phyloP scores from a whole-genome alignment of 139 green algal species.

The Chlamydomonas incerta region DNA sequence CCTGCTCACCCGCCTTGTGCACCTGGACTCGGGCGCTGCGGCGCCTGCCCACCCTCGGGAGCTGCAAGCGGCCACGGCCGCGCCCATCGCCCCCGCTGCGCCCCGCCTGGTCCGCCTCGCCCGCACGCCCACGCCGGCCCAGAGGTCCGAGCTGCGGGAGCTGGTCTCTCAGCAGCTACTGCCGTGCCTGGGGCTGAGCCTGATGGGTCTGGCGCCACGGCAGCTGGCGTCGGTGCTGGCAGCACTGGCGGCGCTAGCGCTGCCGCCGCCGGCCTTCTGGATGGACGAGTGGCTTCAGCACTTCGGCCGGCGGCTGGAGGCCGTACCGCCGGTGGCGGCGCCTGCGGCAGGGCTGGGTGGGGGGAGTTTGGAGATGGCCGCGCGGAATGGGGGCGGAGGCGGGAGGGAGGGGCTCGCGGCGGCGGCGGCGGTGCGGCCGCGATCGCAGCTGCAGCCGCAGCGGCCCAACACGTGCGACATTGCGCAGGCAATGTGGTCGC shows the following conservation, averaged over 20 bases:
- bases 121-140: not conserved
- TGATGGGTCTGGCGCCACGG: constrained; percentile 3
- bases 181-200: not conserved
- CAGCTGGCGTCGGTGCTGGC: constrained; percentile 15
- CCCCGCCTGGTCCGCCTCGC: not conserved
- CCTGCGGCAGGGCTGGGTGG: not conserved
- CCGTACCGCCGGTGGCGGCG: no score
- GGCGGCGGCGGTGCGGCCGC: no score
- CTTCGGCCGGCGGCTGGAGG: constrained; percentile 4
- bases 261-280: constrained; percentile 23
- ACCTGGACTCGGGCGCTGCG: not conserved
- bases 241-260: not conserved
- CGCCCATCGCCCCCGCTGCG: no score
- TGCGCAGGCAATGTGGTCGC: constrained; percentile 16
- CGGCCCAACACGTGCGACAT: not conserved
- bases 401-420: no score
- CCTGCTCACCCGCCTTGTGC: not conserved
- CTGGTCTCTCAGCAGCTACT: not conserved
- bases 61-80: no score
- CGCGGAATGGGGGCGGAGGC: no score
- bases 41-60: no score
- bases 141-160: not conserved
- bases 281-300: constrained; percentile 32
- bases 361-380: no score
- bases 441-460: no score